A percentile compares a stretch with the other conserved stretches of the same genome.
phyloP scores from a whole-genome alignment of 2,329 filamentous ascomycete genomes.

The Diplodia mutila region DNA sequence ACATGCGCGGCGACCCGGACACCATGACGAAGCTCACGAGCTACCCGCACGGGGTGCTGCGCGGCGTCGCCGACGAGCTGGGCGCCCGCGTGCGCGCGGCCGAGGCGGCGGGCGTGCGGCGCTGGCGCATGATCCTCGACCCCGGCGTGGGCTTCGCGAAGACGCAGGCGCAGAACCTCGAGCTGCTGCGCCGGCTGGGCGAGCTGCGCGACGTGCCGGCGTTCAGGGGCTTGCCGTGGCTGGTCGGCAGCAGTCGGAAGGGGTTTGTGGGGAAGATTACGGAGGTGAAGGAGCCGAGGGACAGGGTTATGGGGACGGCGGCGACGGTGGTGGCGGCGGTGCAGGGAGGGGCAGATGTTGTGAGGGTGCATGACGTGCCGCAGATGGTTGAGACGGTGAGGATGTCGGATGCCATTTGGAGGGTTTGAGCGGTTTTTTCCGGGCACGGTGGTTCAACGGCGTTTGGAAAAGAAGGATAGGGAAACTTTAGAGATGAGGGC shows the following conservation, averaged over 20 bases:
- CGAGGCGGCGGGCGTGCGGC: conserved; percentile 77
- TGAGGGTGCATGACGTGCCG: conserved; percentile 86
- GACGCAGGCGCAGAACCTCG: conserved; percentile 76
- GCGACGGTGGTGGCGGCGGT: conserved; percentile 85
- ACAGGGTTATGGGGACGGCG: conserved; percentile 83
- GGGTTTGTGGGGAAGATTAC: conserved; percentile 84
- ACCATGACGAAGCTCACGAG: conserved; percentile 74
- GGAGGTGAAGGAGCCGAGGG: conserved; percentile 69
- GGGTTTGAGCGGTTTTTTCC: background rate
- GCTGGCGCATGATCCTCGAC: conserved; percentile 94
- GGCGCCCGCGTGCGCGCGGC: conserved; percentile 71
- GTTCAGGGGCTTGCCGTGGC: conserved; percentile 76
- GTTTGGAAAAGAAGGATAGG: background rate
- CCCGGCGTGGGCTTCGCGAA: conserved; percentile 96
- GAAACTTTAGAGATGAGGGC: background rate
- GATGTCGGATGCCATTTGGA: conserved; percentile 74
- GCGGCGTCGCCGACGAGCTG: conserved; percentile 70
- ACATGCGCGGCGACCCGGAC: conserved; percentile 85
- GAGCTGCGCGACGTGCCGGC: conserved; percentile 57
- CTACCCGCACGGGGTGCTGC: conserved; percentile 71
- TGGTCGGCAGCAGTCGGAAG: conserved; percentile 88
- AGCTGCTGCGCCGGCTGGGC: conserved; percentile 70
- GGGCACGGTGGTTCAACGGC: background rate
- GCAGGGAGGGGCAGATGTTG: conserved; percentile 84
- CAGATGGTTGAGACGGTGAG: conserved; percentile 84